Evolutionary conservation across 768 basidiomycete species (phyloP).

Genomic region (Tubosaeta sp.): DNA sequence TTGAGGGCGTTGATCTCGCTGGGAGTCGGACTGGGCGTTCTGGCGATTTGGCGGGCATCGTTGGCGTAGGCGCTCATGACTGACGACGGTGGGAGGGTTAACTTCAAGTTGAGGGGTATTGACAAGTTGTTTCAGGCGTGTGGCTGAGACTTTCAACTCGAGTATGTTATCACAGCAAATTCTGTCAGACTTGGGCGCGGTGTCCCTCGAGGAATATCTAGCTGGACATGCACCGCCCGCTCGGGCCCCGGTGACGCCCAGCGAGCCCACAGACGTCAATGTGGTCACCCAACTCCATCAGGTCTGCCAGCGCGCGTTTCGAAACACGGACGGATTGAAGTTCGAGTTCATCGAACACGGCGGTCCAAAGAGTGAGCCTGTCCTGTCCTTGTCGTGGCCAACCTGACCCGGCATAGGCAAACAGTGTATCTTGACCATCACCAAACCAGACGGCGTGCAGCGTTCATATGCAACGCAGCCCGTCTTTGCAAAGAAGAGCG

Average conservation of each 20-base stretch:
- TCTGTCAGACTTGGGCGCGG: slow-evolving; percentile 25
- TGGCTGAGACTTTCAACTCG: neutral
- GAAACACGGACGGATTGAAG: slow-evolving; percentile 37
- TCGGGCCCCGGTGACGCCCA: neutral
- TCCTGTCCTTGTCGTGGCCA: neutral
- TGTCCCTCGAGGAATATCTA: slow-evolving; percentile 28
- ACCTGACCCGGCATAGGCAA: slow-evolving; percentile 37
- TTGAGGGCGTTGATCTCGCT: slow-evolving; percentile 49
- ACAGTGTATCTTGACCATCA: slow-evolving; percentile 60
- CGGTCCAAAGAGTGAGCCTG: slow-evolving; percentile 33
- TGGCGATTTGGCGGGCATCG: slow-evolving; percentile 17
- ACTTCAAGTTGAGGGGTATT: too few species aligned
- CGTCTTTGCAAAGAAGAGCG: slow-evolving; percentile 35
- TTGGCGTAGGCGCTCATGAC: slow-evolving; percentile 17
- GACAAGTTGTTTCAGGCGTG: neutral
- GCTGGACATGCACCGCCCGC: neutral
- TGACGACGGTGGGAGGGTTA: neutral
- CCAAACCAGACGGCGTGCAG: slow-evolving; percentile 2
- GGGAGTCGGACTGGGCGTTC: slow-evolving; percentile 64
- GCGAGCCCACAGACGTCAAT: slow-evolving; percentile 12
- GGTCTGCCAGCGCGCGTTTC: slow-evolving; percentile 40
- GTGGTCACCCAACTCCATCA: slow-evolving; percentile 38
- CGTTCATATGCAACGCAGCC: too few species aligned
- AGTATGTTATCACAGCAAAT: neutral
- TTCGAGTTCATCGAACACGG: slow-evolving; percentile 46